Base-by-base conservation (phyloP, 2,329 filamentous ascomycete species). In the Zymoseptoria brevis region DNA sequence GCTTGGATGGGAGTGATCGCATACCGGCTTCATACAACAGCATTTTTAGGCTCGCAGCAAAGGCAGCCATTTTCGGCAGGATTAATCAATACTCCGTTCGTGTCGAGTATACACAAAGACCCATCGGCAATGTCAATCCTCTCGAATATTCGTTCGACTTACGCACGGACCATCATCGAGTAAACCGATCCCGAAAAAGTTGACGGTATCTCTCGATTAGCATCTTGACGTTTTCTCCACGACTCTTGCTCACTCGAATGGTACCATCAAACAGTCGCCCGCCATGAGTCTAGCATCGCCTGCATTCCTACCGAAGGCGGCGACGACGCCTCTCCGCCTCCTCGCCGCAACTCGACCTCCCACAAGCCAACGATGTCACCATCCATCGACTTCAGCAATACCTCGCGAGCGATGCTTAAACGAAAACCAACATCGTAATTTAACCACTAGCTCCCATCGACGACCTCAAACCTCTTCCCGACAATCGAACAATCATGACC, bases 221-320 rank as follows among this genome's bases (percentile, higher is more conserved):
- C 35, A 45, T n/a, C 35, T 13, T 45, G 5, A 45, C 35, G 7
- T 16, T 45, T 45, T 45, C 13, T 45, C 35, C 13, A 16, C 35
- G 16, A 45, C 35, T 29, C 35, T 45, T n/a, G 35, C 35, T 16
- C 16, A 13, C 35, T 45, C 35, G 16, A 29, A 29, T 29, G 13
- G 35, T n/a, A 45, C 13, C 35, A 45, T 16, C 13, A n/a, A 22
- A 24, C 52, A 11, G 8, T 11, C 24, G n/a, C 52, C 45, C 53
- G 61, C 62, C 41, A 75, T 75, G 73, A 74, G 72, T 63, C 45
- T 75, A 56, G 67, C 70, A 64, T 68, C 69, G 56, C 68, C 73
- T 19, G 66, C 68, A 30, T 57, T 73, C 19, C 61, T 74, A n/a
- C 66, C 71, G 1, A 72, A 69, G 62, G 68, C 68, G 29, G 69